Evolutionary conservation across 176 grass and related monocot genomes (phyloP).

Genomic region (Coix lacrymajobi): DNA sequence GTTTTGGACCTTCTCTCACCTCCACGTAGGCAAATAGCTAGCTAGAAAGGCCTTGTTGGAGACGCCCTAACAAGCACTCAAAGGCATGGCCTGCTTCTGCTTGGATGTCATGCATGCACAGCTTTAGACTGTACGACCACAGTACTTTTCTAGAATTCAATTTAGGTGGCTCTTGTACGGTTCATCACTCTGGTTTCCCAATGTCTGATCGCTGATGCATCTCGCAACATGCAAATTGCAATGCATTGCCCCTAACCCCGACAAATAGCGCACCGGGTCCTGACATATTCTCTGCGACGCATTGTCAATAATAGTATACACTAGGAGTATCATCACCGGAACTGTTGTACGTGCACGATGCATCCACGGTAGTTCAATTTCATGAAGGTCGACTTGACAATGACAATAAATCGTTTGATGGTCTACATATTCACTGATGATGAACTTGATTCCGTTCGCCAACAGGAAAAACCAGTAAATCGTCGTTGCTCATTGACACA

Average conservation of each 20-base stretch:
- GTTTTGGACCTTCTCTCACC: too few species aligned
- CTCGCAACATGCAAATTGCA: not conserved
- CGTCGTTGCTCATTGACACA: too few species aligned
- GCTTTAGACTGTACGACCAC: not conserved
- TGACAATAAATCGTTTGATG: too few species aligned
- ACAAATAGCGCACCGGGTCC: not conserved
- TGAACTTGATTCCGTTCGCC: too few species aligned
- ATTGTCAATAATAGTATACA: too few species aligned
- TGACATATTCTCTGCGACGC: not conserved
- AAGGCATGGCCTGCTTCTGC: not conserved
- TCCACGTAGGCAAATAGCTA: too few species aligned
- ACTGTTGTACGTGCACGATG: not conserved
- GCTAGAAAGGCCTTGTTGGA: too few species aligned
- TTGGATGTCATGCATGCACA: not conserved
- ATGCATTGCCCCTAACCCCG: not conserved
- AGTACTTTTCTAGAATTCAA: slow-evolving; percentile 16
- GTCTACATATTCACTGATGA: too few species aligned
- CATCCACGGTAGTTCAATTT: too few species aligned
- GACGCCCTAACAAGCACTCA: not conserved
- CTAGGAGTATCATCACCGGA: too few species aligned
- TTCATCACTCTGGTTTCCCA: not conserved
- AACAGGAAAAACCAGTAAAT: too few species aligned
- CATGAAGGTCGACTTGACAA: too few species aligned
- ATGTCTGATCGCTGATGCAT: not conserved
- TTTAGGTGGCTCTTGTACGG: not conserved